phyloP scores from a whole-genome alignment of 2,329 filamentous ascomycete species.

The Lanzia echinophila region DNA sequence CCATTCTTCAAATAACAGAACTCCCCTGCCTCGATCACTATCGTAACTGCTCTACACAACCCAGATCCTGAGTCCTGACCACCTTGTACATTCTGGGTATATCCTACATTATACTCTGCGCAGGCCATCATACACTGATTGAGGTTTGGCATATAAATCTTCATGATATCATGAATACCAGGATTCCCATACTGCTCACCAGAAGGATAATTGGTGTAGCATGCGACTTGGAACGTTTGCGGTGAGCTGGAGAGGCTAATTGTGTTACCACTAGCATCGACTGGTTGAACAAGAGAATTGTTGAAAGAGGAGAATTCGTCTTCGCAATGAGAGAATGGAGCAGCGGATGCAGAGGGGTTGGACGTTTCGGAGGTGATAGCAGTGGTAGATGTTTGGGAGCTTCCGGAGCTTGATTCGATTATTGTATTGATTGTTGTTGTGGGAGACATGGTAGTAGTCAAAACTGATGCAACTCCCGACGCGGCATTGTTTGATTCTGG shows the following conservation, averaged over 20 bases:
- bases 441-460: background rate
- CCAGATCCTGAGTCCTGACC: background rate
- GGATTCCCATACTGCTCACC: slow-evolving; percentile 5
- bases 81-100: background rate
- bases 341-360: background rate
- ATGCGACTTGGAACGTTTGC: slow-evolving; percentile 6
- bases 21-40: slow-evolving; percentile 5
- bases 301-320: background rate
- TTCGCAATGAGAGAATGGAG: background rate
- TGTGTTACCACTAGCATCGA: background rate
- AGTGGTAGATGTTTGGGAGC: background rate
- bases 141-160: slow-evolving; percentile 4
- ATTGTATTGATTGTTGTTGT: background rate
- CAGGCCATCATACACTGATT: slow-evolving; percentile 3
- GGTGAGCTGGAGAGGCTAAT: background rate
- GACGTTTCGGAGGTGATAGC: background rate
- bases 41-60: slow-evolving; percentile 3
- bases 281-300: background rate
- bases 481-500: background rate
- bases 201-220: slow-evolving; percentile 7
- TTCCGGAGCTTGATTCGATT: no score
- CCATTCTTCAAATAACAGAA: slow-evolving; percentile 12
- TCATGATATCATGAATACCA: slow-evolving; percentile 6
- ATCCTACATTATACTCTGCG: slow-evolving; percentile 7
- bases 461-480: background rate